Evolutionary conservation across 768 basidiomycete species (phyloP), one percentile per base, ranked within the genome.

Genomic region (Gyrodon lividus): DNA sequence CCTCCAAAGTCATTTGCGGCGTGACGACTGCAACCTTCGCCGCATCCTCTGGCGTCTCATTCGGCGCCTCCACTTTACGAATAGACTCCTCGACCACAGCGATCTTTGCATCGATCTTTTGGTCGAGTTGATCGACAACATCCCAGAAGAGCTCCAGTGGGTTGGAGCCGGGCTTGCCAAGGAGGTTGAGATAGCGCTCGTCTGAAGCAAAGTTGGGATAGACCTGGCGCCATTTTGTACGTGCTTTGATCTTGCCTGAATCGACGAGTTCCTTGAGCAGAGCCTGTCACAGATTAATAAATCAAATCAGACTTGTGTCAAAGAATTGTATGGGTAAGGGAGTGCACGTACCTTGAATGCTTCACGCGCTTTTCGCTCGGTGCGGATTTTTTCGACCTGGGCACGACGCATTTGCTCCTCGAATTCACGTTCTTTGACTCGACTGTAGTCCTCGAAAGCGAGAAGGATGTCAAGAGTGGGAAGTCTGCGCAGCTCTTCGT

Each of bases 131-230:
- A 68, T 99, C 97, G 40, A 97, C 87, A 9, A 79, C 66, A 69
- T 98, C 96, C 92, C 94, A 97, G 72, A 97, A 98, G 4, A 98
- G 79, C 62, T 99, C 97, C 26, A 99, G 78, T 1, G 96, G 95
- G 58, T 90, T 94, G 2, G 93, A 96, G 13, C 97, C 97, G 7
- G 91, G 90, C 60, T 88, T 90, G 14, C 97, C 96, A 16, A 98
- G 83, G 70, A 98, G 83, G 54, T 80, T 77, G 38, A 87, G 76
- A 72, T 98, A 99, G n/a, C 92, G 83, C 39, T 79, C 75, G 63
- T 97, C 92, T 30, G 85, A 75, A 6, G 76, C 74, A 72, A 98
- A 85, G 20, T 76, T 70, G 0, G 90, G 86, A 59, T 93, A 93
- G 23, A 93, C 78, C 31, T 87, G 79, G 67, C 93, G 93, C 96